Evolutionary conservation across 805 yeast species (phyloP), one percentile per base, ranked within the genome.

Genomic region (Kuraishia ogatae): DNA sequence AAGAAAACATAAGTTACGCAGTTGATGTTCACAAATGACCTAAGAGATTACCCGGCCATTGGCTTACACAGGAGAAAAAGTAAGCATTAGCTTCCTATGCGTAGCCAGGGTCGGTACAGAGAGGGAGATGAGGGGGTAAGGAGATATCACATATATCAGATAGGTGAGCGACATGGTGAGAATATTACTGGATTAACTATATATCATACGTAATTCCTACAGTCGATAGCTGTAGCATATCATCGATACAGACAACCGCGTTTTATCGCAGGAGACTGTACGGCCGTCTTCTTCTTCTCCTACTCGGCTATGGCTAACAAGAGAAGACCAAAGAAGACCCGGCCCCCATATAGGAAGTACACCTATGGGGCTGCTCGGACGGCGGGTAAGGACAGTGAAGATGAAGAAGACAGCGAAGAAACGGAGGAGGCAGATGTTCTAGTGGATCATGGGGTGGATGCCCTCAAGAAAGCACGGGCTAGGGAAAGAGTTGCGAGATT

Each of bases 281-380:
- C 26, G 26, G 23, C 21, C 50, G 10, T 21, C 23, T 21, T 47
- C 50, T 15, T 47, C 50, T 47, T 47, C 50, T 47, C 26, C 21
- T 47, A 11, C 29, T 28, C 50, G 55, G 57, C 52, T 28, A 91
- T 91, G 85, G 97, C 91, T 39, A 91, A 91, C 71, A 91, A 90
- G 69, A 72, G 92, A 64, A 79, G 97, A 67, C 91, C 97, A 11
- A 87, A 86, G 75, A 87, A 91, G 76, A 75, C 79, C 51, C 83
- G 85, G 55, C 91, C 92, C 5, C 65, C 64, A 46, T 91, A 88
- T 71, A 78, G 83, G 68, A 80, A 85, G 68, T 89, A 89, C 67
- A 90, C 80, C 50, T 83, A 82, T 61, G 77, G 80, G 35, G 74
- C 76, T 26, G 52, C 60, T 24, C 56, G 67, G 43, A 68, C 63